phyloP scores from a whole-genome alignment of 768 basidiomycete species.

The Phylloporus rhodoxanthus region DNA sequence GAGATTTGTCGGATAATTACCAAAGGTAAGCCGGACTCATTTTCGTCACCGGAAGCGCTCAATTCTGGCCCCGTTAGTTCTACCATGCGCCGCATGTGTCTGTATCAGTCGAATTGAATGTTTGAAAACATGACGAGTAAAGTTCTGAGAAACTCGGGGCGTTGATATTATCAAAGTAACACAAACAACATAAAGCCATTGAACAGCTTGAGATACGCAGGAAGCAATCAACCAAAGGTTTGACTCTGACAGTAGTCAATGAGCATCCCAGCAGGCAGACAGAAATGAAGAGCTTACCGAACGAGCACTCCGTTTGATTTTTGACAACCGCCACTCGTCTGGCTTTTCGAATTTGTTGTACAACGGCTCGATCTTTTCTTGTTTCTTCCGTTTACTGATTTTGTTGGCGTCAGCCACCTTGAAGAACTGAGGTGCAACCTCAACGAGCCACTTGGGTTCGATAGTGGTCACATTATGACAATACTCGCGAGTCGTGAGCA shows the following conservation, averaged over 20 bases:
- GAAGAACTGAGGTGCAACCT: slow-evolving; percentile 98
- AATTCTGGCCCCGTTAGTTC: background rate
- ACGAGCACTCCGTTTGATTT: slow-evolving; percentile 85
- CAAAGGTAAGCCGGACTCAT: background rate
- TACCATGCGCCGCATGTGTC: background rate
- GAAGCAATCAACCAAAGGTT: slow-evolving; percentile 67
- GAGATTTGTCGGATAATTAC: slow-evolving; percentile 68
- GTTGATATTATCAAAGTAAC: slow-evolving; percentile 2
- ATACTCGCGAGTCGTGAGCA: slow-evolving; percentile 94
- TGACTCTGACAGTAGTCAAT: slow-evolving; percentile 54
- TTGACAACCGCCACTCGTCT: slow-evolving; percentile 91
- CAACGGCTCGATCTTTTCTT: slow-evolving; percentile 95
- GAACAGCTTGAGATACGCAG: background rate
- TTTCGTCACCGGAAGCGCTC: background rate
- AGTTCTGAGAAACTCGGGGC: background rate
- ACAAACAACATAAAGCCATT: slow-evolving; percentile 8
- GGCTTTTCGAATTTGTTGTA: slow-evolving; percentile 95
- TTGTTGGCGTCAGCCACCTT: slow-evolving; percentile 96
- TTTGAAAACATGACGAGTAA: background rate
- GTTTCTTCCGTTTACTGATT: slow-evolving; percentile 92
- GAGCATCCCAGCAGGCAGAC: background rate
- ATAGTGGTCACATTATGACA: slow-evolving; percentile 91
- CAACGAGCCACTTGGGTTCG: slow-evolving; percentile 97
- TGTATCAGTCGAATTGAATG: background rate
- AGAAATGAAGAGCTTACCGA: slow-evolving; percentile 44